These are phyloP conservation scores for Fusarium sp. DNA, from an alignment of 2,329 filamentous ascomycete genomes.

Conservation along the genomic window DNA sequence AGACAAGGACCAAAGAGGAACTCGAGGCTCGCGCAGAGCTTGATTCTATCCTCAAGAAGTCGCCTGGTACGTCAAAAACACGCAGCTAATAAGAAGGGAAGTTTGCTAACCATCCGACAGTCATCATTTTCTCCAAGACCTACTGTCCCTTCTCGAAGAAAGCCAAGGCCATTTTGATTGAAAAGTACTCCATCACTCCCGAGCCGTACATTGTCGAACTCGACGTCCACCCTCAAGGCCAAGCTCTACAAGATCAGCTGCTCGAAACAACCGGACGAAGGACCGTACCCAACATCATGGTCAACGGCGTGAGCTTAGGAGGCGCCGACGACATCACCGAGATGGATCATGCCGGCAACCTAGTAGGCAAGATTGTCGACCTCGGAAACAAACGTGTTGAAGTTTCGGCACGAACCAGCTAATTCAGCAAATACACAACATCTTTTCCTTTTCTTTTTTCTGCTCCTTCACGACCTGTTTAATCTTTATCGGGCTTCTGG, in stretches of 20 bases:
- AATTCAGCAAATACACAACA: background rate
- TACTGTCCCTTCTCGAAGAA: constrained; percentile 89
- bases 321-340: constrained; percentile 87
- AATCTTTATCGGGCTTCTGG: constrained; percentile 22
- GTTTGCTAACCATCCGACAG: constrained; percentile 57
- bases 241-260: constrained; percentile 77
- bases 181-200: constrained; percentile 86
- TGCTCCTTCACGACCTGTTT: constrained; percentile 24
- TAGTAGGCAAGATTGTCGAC: constrained; percentile 78
- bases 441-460: background rate
- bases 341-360: constrained; percentile 73
- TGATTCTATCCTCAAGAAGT: constrained; percentile 82
- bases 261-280: constrained; percentile 79
- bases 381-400: constrained; percentile 76
- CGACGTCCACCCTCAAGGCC: constrained; percentile 82
- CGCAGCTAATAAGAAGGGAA: background rate
- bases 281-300: constrained; percentile 92
- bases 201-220: constrained; percentile 90
- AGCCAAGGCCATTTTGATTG: constrained; percentile 86
- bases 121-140: constrained; percentile 95
- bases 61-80: constrained; percentile 73
- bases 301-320: constrained; percentile 89
- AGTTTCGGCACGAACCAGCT: constrained; percentile 59
- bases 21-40: constrained; percentile 77
- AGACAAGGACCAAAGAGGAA: constrained; percentile 70